Evolutionary conservation across 345 rosid species (phyloP).

Genomic region (Triadica sebifera): DNA sequence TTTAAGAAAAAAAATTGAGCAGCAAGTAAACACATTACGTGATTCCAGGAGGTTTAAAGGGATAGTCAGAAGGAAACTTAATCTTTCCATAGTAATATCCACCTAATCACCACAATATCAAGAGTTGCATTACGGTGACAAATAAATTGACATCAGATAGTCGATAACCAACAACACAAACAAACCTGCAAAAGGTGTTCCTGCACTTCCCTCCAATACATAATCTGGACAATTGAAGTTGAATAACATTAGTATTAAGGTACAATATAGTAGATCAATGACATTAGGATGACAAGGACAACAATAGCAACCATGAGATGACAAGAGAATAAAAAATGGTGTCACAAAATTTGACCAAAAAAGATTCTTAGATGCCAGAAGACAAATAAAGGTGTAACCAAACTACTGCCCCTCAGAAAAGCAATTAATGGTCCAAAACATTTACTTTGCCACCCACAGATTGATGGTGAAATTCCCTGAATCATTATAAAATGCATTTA

Average conservation of each 20-base stretch:
- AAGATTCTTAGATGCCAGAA: not conserved
- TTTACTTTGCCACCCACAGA: not conserved
- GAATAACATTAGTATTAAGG: conserved; percentile 13
- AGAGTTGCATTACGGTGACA: conserved; percentile 6
- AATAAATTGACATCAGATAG: conserved; percentile 10
- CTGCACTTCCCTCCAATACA: conserved; percentile 92
- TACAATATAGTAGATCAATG: conserved; percentile 5
- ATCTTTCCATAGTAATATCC: conserved; percentile 94
- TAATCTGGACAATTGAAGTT: conserved; percentile 57
- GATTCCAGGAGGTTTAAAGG: conserved; percentile 98
- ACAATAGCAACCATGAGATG: no score
- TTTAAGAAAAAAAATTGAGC: conserved; percentile 2
- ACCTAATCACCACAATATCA: conserved; percentile 37
- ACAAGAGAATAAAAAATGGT: not conserved
- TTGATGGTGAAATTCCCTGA: not conserved
- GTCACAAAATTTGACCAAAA: not conserved
- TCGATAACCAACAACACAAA: conserved; percentile 4
- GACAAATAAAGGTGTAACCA: not conserved
- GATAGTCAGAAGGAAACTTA: conserved; percentile 96
- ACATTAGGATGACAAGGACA: not conserved
- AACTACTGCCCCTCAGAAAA: not conserved
- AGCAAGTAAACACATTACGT: conserved; percentile 49
- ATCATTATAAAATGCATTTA: not conserved
- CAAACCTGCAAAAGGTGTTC: conserved; percentile 95
- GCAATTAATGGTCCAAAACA: not conserved